Evolutionary conservation across 495 filamentous ascomycete species (phyloP).

Genomic region (Tuber calosporum): DNA sequence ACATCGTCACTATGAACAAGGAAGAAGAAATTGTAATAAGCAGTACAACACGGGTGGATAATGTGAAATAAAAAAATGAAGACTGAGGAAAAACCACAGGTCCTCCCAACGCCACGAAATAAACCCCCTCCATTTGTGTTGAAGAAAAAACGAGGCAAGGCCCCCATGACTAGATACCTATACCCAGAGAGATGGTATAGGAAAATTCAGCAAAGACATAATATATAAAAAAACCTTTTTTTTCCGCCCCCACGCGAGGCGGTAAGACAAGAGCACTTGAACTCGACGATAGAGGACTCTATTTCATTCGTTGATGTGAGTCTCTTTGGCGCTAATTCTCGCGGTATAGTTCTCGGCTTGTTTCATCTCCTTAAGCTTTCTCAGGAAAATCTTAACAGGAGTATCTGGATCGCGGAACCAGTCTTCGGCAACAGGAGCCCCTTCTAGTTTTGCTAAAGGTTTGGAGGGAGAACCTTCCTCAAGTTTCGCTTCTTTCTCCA

Average conservation of each 20-base stretch:
- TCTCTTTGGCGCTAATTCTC: not conserved
- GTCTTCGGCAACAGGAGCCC: not conserved
- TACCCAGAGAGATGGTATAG: not conserved
- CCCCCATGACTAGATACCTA: not conserved
- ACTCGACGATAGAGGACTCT: not conserved
- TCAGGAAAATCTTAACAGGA: constrained; percentile 32
- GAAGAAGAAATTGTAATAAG: not conserved
- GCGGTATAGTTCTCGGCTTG: constrained; percentile 7
- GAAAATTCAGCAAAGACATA: not conserved
- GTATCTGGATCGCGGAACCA: constrained; percentile 38
- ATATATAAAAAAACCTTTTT: not conserved
- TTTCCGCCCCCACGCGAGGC: not conserved
- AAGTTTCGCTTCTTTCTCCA: not conserved
- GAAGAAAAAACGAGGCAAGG: not conserved
- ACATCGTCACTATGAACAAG: not conserved
- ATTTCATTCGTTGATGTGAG: not conserved
- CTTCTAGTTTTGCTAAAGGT: not conserved
- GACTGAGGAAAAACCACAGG: not conserved
- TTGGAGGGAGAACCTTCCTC: not conserved
- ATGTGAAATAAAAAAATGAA: not conserved
- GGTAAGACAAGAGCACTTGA: not conserved
- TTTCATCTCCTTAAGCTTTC: constrained; percentile 23
- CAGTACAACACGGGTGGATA: not conserved
- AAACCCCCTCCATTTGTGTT: not conserved
- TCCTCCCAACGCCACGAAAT: not conserved